phyloP scores from a whole-genome alignment of 208 protist genomes.

The Leishmania guyanensis region DNA sequence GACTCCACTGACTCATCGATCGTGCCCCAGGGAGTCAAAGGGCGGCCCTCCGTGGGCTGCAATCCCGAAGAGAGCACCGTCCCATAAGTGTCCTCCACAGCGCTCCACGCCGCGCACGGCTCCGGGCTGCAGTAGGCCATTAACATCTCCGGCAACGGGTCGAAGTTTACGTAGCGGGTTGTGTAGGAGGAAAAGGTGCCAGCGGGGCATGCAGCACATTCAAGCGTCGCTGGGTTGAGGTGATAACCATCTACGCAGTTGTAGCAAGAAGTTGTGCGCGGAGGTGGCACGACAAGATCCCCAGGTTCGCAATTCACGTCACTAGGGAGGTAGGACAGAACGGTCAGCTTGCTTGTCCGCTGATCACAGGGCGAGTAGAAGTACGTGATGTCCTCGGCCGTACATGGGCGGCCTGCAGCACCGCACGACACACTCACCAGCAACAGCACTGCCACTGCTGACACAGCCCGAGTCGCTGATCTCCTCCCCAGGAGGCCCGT shows the following conservation, averaged over 20 bases:
- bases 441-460: background rate
- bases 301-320: background rate
- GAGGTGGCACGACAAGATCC: background rate
- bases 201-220: background rate
- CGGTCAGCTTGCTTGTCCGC: background rate
- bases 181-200: background rate
- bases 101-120: conserved; percentile 5
- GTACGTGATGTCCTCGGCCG: background rate
- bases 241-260: background rate
- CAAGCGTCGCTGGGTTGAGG: background rate
- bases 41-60: background rate
- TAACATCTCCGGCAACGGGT: background rate
- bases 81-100: background rate
- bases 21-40: conserved; percentile 1
- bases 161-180: conserved; percentile 1
- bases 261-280: background rate
- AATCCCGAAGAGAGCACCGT: conserved; percentile 3
- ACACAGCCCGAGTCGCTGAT: background rate
- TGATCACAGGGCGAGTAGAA: background rate
- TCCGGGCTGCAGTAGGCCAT: conserved; percentile 7
- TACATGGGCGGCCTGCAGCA: background rate
- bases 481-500: background rate
- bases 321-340: background rate
- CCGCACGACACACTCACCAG: background rate
- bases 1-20: background rate